Evolutionary conservation across 2,329 filamentous ascomycete species (phyloP).

Genomic region (Fusarium denticulatum): DNA sequence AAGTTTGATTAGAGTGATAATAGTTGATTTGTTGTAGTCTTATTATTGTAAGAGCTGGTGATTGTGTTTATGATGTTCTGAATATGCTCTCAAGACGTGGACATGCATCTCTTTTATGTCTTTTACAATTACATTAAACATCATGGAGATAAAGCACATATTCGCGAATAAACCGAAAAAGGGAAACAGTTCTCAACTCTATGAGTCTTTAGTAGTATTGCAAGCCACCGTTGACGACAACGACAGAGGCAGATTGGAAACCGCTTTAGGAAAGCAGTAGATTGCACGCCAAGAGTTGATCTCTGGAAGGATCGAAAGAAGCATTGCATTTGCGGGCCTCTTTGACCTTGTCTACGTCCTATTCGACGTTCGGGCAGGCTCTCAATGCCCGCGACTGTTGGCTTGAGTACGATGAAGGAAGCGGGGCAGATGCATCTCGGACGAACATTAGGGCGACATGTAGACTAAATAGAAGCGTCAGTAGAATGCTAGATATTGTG

Average conservation of each 20-base stretch:
- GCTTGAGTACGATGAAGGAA: neutral
- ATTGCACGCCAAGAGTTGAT: neutral
- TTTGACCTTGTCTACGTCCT: neutral
- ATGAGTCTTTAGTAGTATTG: no score
- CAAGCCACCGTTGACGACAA: neutral
- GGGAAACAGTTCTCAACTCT: constrained; percentile 30
- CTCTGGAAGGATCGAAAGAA: neutral
- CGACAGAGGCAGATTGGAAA: neutral
- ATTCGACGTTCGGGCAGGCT: neutral
- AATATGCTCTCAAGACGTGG: neutral
- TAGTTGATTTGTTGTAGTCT: neutral
- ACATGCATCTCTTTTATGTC: constrained; percentile 6
- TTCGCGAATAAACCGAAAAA: neutral
- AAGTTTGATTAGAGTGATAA: neutral
- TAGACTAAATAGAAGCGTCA: neutral
- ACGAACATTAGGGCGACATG: neutral
- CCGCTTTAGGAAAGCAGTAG: constrained; percentile 6
- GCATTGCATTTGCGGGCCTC: neutral
- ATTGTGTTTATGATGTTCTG: constrained; percentile 1
- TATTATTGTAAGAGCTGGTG: neutral
- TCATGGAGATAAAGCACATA: neutral
- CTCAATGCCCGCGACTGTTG: neutral
- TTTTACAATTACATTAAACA: neutral
- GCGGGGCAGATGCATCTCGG: neutral
- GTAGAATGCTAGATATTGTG: no score